These are phyloP conservation scores for Phytopythium boreale DNA, from an alignment of 352 stramenopile genomes.

Conservation along the genomic window DNA sequence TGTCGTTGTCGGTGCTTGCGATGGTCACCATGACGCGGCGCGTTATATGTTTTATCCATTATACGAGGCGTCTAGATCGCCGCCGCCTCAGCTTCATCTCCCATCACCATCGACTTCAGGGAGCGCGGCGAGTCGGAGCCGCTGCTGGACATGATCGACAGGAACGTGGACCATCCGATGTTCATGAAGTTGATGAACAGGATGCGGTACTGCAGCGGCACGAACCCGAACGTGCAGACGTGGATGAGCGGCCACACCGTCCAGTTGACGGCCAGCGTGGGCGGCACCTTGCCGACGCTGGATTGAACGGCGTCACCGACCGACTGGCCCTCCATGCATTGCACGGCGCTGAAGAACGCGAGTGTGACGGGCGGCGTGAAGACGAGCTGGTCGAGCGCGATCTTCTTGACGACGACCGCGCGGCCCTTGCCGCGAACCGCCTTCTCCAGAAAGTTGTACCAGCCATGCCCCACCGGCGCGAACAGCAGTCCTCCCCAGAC, in stretches of 20 bases:
- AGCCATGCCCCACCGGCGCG: slow-evolving; percentile 85
- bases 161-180: slow-evolving; percentile 43
- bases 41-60: neutral
- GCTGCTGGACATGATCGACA: slow-evolving; percentile 38
- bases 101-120: slow-evolving; percentile 20
- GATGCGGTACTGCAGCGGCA: slow-evolving; percentile 45
- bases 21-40: neutral
- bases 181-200: slow-evolving; percentile 45
- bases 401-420: slow-evolving; percentile 28
- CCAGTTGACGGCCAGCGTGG: slow-evolving; percentile 38
- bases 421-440: slow-evolving; percentile 21
- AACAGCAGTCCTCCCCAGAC: slow-evolving; percentile 88
- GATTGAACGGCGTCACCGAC: slow-evolving; percentile 18
- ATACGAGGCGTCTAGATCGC: slow-evolving; percentile 1
- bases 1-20: too few species aligned
- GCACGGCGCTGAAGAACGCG: slow-evolving; percentile 35
- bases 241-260: slow-evolving; percentile 43
- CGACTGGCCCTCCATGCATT: slow-evolving; percentile 23
- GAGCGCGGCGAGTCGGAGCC: slow-evolving; percentile 6
- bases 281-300: slow-evolving; percentile 26
- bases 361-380: slow-evolving; percentile 30
- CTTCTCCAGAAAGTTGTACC: slow-evolving; percentile 87
- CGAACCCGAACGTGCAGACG: slow-evolving; percentile 39
- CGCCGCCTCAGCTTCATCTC: slow-evolving; percentile 12
- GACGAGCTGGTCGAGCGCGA: slow-evolving; percentile 34